phyloP scores from a whole-genome alignment of 768 basidiomycete species.

The Leccinum truebloodii region DNA sequence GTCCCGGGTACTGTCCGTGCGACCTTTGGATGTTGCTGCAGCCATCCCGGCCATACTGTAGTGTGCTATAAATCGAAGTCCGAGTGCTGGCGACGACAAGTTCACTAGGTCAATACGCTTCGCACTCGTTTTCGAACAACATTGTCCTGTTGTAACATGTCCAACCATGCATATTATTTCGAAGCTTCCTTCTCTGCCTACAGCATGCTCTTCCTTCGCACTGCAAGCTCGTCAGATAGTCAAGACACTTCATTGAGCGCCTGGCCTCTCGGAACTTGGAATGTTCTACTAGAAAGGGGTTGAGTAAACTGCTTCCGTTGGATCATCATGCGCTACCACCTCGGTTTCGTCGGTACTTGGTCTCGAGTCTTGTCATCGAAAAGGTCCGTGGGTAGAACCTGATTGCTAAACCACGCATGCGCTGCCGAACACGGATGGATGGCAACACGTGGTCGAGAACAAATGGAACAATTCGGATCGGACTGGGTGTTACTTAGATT shows the following conservation, averaged over 20 bases:
- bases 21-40: too few relatives aligned
- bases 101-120: too few relatives aligned
- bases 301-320: too few relatives aligned
- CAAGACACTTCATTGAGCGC: slow-evolving; percentile 31
- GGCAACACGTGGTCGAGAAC: not conserved
- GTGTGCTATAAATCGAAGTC: too few relatives aligned
- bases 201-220: not conserved
- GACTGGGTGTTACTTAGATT: not conserved
- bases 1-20: too few relatives aligned
- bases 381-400: not conserved
- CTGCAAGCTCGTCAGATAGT: not conserved
- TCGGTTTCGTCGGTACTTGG: not conserved
- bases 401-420: not conserved
- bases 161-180: too few relatives aligned
- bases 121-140: too few relatives aligned
- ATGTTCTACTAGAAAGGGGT: not conserved
- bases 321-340: not conserved
- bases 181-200: not conserved
- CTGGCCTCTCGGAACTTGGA: slow-evolving; percentile 2
- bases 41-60: too few relatives aligned
- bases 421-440: not conserved
- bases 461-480: not conserved
- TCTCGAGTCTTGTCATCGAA: slow-evolving; percentile 17
- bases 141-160: too few relatives aligned
- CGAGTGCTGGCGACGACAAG: too few relatives aligned